Conservation (phyloP, 2,329 filamentous ascomycete genomes). For the Harringtonia aguacate region DNA sequence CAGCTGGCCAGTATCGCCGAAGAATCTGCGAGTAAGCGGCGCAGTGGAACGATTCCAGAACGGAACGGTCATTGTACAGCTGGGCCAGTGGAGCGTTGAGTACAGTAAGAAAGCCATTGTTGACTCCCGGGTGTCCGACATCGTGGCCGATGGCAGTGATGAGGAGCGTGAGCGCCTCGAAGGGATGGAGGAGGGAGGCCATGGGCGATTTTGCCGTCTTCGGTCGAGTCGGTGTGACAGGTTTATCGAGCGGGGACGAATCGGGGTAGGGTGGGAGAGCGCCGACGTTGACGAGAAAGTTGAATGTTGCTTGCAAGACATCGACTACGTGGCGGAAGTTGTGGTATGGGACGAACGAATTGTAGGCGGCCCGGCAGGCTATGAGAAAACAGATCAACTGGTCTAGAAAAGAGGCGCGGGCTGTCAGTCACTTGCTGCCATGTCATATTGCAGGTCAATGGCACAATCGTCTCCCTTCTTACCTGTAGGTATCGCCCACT, state of each 20-base stretch:
- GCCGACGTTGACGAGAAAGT: constrained; percentile 75
- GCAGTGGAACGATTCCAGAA: constrained; percentile 94
- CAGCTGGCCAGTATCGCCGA: constrained; percentile 78
- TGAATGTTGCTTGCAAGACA: constrained; percentile 86
- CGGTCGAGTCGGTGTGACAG: constrained; percentile 61
- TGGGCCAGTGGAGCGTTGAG: constrained; percentile 89
- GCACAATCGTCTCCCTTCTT: too few species aligned
- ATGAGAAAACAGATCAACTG: constrained; percentile 78
- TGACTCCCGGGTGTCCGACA: constrained; percentile 93
- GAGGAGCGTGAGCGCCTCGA: constrained; percentile 80
- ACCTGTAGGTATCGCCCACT: constrained; percentile 73
- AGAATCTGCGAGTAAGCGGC: constrained; percentile 95
- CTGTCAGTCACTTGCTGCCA: too few species aligned
- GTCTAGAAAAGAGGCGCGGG: constrained; percentile 35
- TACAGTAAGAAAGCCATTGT: constrained; percentile 90
- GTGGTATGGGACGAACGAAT: constrained; percentile 91
- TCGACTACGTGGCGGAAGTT: constrained; percentile 98
- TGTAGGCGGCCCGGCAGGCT: constrained; percentile 88
- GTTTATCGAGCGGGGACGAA: background rate
- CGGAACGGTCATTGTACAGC: constrained; percentile 92
- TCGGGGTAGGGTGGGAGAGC: constrained; percentile 59
- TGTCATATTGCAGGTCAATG: too few species aligned
- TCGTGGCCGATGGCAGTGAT: constrained; percentile 97
- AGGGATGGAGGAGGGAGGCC: constrained; percentile 66
- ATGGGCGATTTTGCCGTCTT: constrained; percentile 57